A percentile compares a stretch with the other conserved stretches of the same genome.
Conservation (phyloP, 108 stramenopile genomes). For the Stephanodiscus minutulus region DNA sequence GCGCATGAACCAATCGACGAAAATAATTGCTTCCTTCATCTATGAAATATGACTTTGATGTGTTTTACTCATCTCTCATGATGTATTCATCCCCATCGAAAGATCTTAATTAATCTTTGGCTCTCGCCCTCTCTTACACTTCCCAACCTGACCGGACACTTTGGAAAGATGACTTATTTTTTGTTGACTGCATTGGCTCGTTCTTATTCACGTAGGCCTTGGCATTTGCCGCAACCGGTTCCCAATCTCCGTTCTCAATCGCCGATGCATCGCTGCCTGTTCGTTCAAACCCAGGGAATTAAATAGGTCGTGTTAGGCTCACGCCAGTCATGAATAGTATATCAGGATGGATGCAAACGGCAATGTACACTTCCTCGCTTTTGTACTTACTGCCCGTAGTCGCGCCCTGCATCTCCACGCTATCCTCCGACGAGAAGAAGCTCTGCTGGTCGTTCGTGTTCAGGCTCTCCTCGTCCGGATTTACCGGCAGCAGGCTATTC, state of each 20-base stretch:
- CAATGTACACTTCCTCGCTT: too few species aligned
- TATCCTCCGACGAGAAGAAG: neutral
- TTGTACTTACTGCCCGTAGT: too few species aligned
- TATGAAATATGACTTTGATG: too few species aligned
- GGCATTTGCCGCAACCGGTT: constrained; percentile 7
- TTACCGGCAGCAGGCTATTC: neutral
- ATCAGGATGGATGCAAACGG: too few species aligned
- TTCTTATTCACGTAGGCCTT: neutral
- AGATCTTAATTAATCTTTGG: too few species aligned
- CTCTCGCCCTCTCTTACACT: neutral
- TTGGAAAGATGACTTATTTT: neutral
- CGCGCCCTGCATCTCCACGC: neutral
- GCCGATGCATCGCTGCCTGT: neutral
- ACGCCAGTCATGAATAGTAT: too few species aligned
- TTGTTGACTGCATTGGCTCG: neutral
- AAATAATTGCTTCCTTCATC: too few species aligned
- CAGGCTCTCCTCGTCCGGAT: neutral
- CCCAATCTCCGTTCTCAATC: constrained; percentile 8
- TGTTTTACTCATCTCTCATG: too few species aligned
- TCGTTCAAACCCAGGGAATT: too few species aligned
- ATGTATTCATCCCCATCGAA: too few species aligned
- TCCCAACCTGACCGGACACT: neutral
- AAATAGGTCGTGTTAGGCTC: too few species aligned
- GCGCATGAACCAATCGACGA: too few species aligned
- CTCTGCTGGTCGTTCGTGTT: neutral